phyloP scores from a whole-genome alignment of 192 early-diverging fungal species.

The Mortierella alpina region DNA sequence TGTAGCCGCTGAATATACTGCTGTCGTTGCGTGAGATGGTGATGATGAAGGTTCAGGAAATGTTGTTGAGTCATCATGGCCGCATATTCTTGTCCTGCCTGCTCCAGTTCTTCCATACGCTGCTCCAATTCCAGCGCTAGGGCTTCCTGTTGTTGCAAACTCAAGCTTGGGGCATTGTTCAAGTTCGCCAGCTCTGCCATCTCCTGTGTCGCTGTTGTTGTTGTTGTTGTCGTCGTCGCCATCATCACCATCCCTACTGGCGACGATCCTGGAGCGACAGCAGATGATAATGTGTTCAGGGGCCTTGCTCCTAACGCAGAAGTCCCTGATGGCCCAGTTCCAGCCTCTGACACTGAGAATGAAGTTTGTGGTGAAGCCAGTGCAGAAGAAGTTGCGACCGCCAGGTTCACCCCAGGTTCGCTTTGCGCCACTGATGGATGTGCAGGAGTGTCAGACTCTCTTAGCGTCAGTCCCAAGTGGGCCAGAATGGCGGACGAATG shows the following conservation, averaged over 20 bases:
- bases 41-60: constrained; percentile 3
- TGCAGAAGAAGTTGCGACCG: neutral
- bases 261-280: neutral
- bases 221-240: neutral
- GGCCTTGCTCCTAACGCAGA: neutral
- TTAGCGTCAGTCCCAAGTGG: constrained; percentile 22
- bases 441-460: constrained; percentile 15
- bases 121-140: constrained; percentile 8
- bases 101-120: constrained; percentile 20
- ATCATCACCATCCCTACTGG: neutral
- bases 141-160: constrained; percentile 4
- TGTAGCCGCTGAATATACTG: neutral
- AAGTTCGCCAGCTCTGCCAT: neutral
- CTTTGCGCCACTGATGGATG: constrained; percentile 13
- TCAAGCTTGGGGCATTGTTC: no score
- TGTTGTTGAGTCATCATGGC: constrained; percentile 32
- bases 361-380: neutral
- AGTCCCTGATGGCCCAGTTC: neutral
- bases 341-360: neutral
- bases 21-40: neutral
- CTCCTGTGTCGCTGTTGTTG: neutral
- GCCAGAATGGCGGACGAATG: constrained; percentile 38
- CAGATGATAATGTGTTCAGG: neutral
- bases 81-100: constrained; percentile 16
- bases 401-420: neutral